Base-by-base conservation (phyloP, 108 stramenopile genomes). In the Aurantiochytrium sp. region DNA sequence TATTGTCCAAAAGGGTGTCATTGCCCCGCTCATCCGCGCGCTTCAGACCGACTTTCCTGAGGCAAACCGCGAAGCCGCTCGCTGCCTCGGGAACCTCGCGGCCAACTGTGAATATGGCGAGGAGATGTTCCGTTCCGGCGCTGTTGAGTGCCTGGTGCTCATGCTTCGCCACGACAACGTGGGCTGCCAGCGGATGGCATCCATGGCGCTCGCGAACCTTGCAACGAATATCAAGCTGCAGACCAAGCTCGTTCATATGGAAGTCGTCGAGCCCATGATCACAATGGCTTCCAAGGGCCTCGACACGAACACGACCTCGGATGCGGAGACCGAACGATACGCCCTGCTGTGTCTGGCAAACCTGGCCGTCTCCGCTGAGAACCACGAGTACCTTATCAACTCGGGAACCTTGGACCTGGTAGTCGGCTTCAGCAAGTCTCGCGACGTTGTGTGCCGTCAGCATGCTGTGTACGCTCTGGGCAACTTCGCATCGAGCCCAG, bases 61-160 rank as follows among this genome's bases (percentile, higher is more conserved):
- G 50, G 91, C 95, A 27, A 91, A 91, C 86, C 86, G 95, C 19
- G 96, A 96, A 86, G 92, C 95, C 37, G 94, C 95, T 0, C 92
- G 96, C 27, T 93, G 93, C 31, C 65, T 96, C 30, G 96, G 96
- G 55, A 96, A 96, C 89, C 93, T 96, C 30, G 93, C 94, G 27
- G 93, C 93, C 8, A 96, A 94, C 55, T 89, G 94, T 55, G 94
- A 96, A 55, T 93, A 94, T 68, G 93, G 93, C 31, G 92, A 94
- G 37, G 52, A 86, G 3, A 92, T 96, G 54, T 68, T 96, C 22
- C 68, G 88, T 34, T 89, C 87, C 27, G 94, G 93, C 27, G 93
- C 89, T 19, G 85, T 92, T 30, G 68, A 86, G 53, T 88, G 68
- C 15, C 91, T 96, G 55, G 89, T 95, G 85, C 88, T 87, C 48